Evolutionary conservation across 768 basidiomycete species (phyloP), one percentile per base, ranked within the genome.

Genomic region (Naganishia vaughanmartiniae): DNA sequence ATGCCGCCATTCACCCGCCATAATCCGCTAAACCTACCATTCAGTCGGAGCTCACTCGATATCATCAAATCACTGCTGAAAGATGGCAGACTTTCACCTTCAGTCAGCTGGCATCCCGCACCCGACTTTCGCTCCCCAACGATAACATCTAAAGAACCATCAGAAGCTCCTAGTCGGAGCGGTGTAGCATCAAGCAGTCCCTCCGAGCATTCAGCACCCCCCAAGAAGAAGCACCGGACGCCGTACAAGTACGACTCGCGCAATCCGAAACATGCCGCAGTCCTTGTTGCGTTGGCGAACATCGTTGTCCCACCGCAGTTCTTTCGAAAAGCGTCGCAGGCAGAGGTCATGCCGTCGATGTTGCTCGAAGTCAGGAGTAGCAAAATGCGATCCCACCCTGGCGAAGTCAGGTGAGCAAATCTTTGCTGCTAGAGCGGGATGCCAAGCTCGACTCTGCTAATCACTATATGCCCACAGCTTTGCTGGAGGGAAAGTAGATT

Each of bases 401-500:
- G 80, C 5, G 80, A 81, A 72, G 74, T 77, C 42, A 77, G 78
- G 80, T 79, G 65, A 75, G 80, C 48, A 17, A 7, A 5, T n/a
- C 14, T 30, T 24, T 33, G 6, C 19, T 34, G n/a, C 24, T 53
- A 6, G 2, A 2, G 9, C 42, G 17, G 17, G 42, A n/a, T 42
- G 42, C 42, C 17, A 15, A 2, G 26, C 46, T n/a, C 28, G 30
- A 1, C 6, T n/a, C 15, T 30, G 33, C 10, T 24, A n/a, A 12
- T n/a, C 54, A 36, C 42, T 7, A 42, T 42, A 15, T 15, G 7
- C 30, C 2, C 5, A 14, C 53, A 81, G 80, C 73, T 81, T 81
- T 67, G 77, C 80, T 46, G 80, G 80, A n/a, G 80, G 80, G 2
- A 79, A 79, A 66, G 57, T 69, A 14, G 80, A 81, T 55, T 31